These are phyloP conservation scores for Colletotrichum godetiae DNA, from an alignment of 2,329 filamentous ascomycete genomes.

Conservation along the genomic window DNA sequence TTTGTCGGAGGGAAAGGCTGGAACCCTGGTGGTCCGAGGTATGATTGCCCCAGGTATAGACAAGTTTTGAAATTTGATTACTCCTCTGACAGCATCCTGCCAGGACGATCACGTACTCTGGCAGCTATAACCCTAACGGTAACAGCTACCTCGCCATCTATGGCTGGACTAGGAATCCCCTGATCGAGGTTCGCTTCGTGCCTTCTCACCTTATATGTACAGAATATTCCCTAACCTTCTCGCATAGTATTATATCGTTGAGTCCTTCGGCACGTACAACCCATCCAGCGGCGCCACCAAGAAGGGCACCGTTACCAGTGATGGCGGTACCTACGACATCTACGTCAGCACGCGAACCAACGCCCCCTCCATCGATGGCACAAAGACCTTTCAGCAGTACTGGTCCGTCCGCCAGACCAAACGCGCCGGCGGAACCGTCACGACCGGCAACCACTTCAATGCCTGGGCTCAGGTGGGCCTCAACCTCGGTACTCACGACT, in stretches of 20 bases:
- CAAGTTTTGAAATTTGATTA: background rate
- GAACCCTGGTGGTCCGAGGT: conserved; percentile 63
- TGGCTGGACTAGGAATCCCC: conserved; percentile 50
- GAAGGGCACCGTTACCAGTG: conserved; percentile 61
- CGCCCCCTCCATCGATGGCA: conserved; percentile 65
- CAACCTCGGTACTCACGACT: conserved; percentile 61
- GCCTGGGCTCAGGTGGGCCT: conserved; percentile 63
- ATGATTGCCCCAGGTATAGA: conserved; percentile 33
- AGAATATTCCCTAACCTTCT: background rate
- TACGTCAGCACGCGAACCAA: conserved; percentile 60
- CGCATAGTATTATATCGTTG: conserved; percentile 24
- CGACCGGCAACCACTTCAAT: conserved; percentile 62
- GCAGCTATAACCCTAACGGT: conserved; percentile 50
- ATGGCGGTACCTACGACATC: conserved; percentile 65
- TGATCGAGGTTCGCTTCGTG: background rate
- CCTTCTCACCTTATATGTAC: too few relatives aligned
- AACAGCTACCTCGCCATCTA: conserved; percentile 53
- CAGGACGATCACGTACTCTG: conserved; percentile 47
- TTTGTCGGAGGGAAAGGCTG: conserved; percentile 70
- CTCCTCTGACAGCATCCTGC: fast-evolving
- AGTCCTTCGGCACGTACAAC: conserved; percentile 34
- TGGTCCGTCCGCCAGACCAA: conserved; percentile 60
- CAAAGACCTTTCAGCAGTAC: conserved; percentile 65
- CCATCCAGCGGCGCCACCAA: conserved; percentile 41
- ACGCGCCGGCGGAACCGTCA: conserved; percentile 64